Base-by-base conservation (phyloP, 2,329 filamentous ascomycete species). In the Diaporthe sp. region DNA sequence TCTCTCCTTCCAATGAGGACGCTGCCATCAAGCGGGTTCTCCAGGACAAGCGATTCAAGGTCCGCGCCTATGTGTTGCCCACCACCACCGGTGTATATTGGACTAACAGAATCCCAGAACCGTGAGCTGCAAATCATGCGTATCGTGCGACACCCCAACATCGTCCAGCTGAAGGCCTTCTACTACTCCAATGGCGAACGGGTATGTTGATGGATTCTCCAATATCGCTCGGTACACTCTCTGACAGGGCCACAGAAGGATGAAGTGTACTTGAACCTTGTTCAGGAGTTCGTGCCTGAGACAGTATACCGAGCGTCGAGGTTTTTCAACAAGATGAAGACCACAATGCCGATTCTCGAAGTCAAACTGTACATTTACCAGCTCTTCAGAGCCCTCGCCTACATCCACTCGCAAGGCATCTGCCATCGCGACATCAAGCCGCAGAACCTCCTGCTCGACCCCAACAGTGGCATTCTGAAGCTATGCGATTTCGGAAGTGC, bases 291-390 rank as follows among this genome's bases (percentile, higher is more conserved):
- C 82, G 97, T 99, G 68, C 97, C 97, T 69, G 97, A 99, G 88
- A 99, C 97, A 17, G 97, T 99, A 70, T 99, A 99, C 86, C 93
- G 97, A 82, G 97, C 97, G 58, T 98, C 97, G 78, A 93, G 97
- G 82, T 98, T 98, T 88, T 99, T 99, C 91, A 98, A 97, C 90
- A 99, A 99, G 89, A 94, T 98, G 93, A 99, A 98, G 92, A 98
- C 96, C 9, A 98, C 96, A 72, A 99, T 99, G 97, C 97, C 97
- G 22, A 98, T 96, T 81, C 92, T 99, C 80, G 97, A 99, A 86
- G 95, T 98, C 84, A 99, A 99, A 89, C 93, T 99, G 78, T 99
- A 98, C 89, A 99, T 96, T 84, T 99, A 99, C 88, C 97, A 99
- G 89, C 94, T 99, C 73, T 99, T 99, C 92, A 94, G 97, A 81